These are phyloP conservation scores for Phytophthora pistaciae DNA, from an alignment of 352 stramenopile species.

Conservation along the genomic window DNA sequence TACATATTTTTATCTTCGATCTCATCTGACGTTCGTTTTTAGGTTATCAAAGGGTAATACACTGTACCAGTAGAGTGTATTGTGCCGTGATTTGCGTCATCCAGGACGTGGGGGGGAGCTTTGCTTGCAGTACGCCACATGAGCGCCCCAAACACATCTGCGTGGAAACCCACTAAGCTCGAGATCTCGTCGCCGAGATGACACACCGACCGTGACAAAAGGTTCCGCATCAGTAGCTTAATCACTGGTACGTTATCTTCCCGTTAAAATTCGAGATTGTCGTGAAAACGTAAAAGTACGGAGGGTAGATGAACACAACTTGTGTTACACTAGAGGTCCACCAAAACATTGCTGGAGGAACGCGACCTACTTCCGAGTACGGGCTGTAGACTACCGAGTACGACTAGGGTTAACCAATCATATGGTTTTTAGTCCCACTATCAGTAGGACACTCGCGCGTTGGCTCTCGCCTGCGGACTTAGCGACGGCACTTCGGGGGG, in stretches of 20 bases:
- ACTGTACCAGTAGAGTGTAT: too few relatives aligned
- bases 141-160: background rate
- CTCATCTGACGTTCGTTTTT: background rate
- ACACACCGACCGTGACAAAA: background rate
- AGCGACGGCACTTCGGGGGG: too few relatives aligned
- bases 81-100: constrained; percentile 10
- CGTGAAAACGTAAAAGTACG: constrained; percentile 6
- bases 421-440: too few relatives aligned
- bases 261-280: background rate
- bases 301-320: too few relatives aligned
- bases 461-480: too few relatives aligned
- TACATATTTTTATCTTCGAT: background rate
- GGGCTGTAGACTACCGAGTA: too few relatives aligned
- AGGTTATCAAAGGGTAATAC: too few relatives aligned
- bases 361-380: too few relatives aligned
- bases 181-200: constrained; percentile 9
- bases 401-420: too few relatives aligned
- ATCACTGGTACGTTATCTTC: background rate
- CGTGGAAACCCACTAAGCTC: background rate
- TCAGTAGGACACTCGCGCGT: too few relatives aligned
- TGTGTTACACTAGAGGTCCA: too few relatives aligned
- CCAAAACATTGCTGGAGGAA: too few relatives aligned
- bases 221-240: constrained; percentile 1
- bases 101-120: background rate
- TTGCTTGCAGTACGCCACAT: constrained; percentile 12